Conservation (phyloP, 805 yeast genomes). For the Yarrowia hollandica region DNA sequence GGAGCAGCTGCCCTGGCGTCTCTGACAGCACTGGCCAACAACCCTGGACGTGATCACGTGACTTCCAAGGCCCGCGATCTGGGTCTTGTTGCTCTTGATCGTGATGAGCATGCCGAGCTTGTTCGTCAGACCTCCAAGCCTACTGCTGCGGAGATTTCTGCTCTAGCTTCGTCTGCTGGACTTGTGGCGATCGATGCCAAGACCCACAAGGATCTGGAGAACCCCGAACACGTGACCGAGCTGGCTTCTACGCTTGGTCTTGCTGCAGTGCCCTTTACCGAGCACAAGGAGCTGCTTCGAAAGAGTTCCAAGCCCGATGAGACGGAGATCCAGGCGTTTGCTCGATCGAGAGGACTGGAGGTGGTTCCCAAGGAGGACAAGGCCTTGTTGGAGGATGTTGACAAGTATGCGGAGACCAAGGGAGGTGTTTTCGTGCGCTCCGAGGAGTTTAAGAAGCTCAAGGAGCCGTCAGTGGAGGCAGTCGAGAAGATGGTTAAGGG, state of each 20-base stretch:
- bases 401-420: slow-evolving; percentile 7
- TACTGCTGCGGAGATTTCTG: slow-evolving; percentile 30
- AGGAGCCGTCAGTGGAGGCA: slow-evolving; percentile 34
- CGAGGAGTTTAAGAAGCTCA: neutral
- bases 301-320: slow-evolving; percentile 35
- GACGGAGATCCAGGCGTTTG: slow-evolving; percentile 32
- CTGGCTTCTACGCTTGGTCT: slow-evolving; percentile 34
- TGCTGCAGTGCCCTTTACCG: slow-evolving; percentile 25
- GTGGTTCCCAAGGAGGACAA: neutral
- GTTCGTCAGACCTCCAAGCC: slow-evolving; percentile 30
- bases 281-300: slow-evolving; percentile 31
- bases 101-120: slow-evolving; percentile 39
- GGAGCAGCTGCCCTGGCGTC: slow-evolving; percentile 19
- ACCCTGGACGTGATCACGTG: slow-evolving; percentile 16
- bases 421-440: neutral
- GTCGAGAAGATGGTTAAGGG: slow-evolving; percentile 20
- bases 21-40: slow-evolving; percentile 18
- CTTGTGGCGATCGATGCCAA: neutral
- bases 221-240: slow-evolving; percentile 14
- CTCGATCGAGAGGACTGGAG: slow-evolving; percentile 33
- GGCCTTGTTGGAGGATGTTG: slow-evolving; percentile 30
- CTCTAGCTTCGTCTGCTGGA: neutral
- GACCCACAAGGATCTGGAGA: neutral
- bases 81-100: slow-evolving; percentile 40
- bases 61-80: slow-evolving; percentile 33